phyloP scores from a whole-genome alignment of 495 filamentous ascomycete genomes.

The Sphaerosporella brunnea region DNA sequence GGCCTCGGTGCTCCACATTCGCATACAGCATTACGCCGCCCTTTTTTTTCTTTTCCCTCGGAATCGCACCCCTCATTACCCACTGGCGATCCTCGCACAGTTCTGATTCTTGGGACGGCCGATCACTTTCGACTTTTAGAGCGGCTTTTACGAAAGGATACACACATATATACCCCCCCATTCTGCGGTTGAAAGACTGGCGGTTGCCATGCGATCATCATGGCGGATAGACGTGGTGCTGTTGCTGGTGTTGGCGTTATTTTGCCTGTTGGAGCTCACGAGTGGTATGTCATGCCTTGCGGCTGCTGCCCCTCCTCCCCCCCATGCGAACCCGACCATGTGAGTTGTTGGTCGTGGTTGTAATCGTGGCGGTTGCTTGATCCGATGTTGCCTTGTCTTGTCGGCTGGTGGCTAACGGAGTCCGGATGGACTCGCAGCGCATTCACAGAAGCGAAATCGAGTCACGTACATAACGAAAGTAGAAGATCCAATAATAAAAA shows the following conservation, averaged over 20 bases:
- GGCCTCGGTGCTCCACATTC: too few species aligned
- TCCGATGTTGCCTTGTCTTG: not conserved
- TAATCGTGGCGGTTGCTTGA: not conserved
- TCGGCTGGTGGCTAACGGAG: not conserved
- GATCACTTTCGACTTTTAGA: too few species aligned
- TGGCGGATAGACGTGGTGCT: constrained; percentile 2
- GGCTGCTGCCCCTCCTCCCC: not conserved
- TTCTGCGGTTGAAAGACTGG: too few species aligned
- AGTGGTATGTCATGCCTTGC: constrained; percentile 1
- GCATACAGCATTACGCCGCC: too few species aligned
- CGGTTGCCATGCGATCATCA: constrained; percentile 6
- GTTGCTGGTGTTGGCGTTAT: not conserved
- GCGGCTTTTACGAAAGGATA: too few species aligned
- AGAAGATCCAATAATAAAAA: constrained; percentile 59
- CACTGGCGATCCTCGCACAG: too few species aligned
- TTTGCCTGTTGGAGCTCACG: constrained; percentile 2
- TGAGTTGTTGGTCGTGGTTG: not conserved
- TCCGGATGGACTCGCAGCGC: constrained; percentile 30
- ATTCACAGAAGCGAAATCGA: constrained; percentile 59
- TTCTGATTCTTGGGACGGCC: too few species aligned
- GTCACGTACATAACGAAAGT: constrained; percentile 55
- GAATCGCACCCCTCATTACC: too few species aligned
- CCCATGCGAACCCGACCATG: not conserved
- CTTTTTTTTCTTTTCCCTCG: too few species aligned
- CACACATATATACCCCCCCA: too few species aligned